phyloP scores from a whole-genome alignment of 139 green algal species.

The Tetradesmus lagerheimii region DNA sequence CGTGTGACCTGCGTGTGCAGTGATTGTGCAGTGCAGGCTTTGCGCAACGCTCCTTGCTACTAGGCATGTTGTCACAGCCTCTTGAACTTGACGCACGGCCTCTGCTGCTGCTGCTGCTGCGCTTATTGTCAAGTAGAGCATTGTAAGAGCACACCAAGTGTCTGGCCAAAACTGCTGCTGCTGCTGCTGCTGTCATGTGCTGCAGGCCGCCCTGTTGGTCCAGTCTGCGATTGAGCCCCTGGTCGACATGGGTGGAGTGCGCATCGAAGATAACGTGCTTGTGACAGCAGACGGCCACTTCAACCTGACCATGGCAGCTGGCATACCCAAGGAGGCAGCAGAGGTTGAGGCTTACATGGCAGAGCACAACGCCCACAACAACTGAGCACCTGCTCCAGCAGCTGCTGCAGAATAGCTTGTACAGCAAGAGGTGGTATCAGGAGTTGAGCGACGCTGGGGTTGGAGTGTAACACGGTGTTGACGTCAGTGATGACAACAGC shows the following conservation, averaged over 20 bases:
- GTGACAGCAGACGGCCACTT: conserved; percentile 75
- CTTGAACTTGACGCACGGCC: too few relatives aligned
- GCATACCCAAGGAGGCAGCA: conserved; percentile 21
- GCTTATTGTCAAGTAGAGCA: too few relatives aligned
- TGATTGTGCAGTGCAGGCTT: too few relatives aligned
- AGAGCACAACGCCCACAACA: background rate
- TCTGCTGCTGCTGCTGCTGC: too few relatives aligned
- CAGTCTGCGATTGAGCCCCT: background rate
- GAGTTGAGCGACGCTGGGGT: too few relatives aligned
- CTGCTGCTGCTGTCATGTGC: conserved; percentile 1
- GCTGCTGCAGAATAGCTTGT: background rate
- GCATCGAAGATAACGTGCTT: conserved; percentile 93
- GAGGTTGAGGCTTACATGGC: conserved; percentile 38
- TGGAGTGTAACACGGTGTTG: too few relatives aligned
- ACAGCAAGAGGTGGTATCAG: too few relatives aligned
- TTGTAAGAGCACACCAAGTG: too few relatives aligned
- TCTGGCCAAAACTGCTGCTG: conserved; percentile 53
- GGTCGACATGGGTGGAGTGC: conserved; percentile 59
- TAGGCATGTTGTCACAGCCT: too few relatives aligned
- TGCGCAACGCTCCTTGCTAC: too few relatives aligned
- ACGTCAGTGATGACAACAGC: too few relatives aligned
- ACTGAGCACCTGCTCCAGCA: background rate
- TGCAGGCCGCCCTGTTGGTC: background rate
- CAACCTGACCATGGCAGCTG: conserved; percentile 42
- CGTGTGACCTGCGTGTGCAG: too few relatives aligned